Percentiles rank a stretch among this genome's conserved stretches.
Conservation (phyloP, 306 rosid species). For the Prunus campanulata region DNA sequence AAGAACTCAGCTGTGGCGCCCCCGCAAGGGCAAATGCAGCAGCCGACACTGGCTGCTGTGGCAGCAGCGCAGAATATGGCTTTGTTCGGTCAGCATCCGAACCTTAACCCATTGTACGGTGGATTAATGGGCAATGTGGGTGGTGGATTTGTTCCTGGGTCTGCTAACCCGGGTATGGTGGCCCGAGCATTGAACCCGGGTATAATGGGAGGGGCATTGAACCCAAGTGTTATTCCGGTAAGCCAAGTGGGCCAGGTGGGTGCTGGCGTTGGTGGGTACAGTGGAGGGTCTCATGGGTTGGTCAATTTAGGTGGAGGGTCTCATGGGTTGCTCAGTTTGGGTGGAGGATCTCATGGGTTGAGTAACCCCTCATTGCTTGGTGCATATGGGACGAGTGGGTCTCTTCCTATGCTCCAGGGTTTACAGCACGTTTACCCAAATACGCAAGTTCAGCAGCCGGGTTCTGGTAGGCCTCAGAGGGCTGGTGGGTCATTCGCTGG, state of each 20-base stretch:
- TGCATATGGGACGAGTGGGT: conserved; percentile 18
- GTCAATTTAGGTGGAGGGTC: conserved; percentile 9
- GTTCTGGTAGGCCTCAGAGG: conserved; percentile 25
- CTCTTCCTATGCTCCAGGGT: conserved; percentile 21
- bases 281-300: conserved; percentile 25
- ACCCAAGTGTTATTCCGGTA: conserved; percentile 25
- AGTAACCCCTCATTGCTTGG: not conserved
- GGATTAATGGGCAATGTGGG: conserved; percentile 25
- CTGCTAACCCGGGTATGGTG: conserved; percentile 19
- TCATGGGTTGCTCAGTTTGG: conserved; percentile 20
- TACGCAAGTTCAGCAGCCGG: conserved; percentile 27
- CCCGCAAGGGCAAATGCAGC: conserved; percentile 14
- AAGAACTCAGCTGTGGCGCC: conserved; percentile 14
- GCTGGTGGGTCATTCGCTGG: conserved; percentile 33
- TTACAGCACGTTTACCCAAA: conserved; percentile 28
- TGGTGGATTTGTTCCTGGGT: conserved; percentile 23
- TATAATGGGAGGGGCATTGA: conserved; percentile 25
- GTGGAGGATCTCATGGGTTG: conserved; percentile 12
- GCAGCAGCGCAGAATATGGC: conserved; percentile 33
- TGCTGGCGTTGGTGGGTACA: conserved; percentile 27
- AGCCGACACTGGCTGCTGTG: conserved; percentile 14
- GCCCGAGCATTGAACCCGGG: conserved; percentile 26
- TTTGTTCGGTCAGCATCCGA: conserved; percentile 26
- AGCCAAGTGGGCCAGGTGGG: conserved; percentile 32
- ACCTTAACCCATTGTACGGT: conserved; percentile 20